phyloP scores from a whole-genome alignment of 306 rosid species.

The Vigna unguiculata region DNA sequence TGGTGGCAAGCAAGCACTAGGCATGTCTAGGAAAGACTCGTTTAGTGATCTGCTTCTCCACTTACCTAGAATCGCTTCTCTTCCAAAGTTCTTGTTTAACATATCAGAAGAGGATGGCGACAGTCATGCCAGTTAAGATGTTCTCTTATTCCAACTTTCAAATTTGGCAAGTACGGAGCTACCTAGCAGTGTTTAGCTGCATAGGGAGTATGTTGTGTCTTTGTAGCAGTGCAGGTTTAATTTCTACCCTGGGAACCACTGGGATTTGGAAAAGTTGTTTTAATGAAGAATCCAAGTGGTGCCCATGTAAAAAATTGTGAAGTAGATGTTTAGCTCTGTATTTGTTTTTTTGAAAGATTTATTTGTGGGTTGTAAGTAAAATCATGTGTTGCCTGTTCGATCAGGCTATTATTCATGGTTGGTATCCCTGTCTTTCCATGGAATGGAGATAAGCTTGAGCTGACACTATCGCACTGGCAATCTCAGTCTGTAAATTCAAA shows the following conservation, averaged over 20 bases:
- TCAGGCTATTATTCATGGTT: neutral
- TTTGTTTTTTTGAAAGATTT: neutral
- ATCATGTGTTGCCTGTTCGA: slow-evolving; percentile 24
- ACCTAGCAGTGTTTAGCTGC: slow-evolving; percentile 25
- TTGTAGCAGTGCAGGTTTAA: slow-evolving; percentile 24
- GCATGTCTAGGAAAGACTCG: slow-evolving; percentile 86
- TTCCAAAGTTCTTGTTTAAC: slow-evolving; percentile 79
- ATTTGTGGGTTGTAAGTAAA: slow-evolving; percentile 36
- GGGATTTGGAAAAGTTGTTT: slow-evolving; percentile 74
- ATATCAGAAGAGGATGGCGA: slow-evolving; percentile 72
- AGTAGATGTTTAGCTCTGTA: slow-evolving; percentile 31
- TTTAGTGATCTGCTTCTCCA: slow-evolving; percentile 73
- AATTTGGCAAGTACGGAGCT: slow-evolving; percentile 22
- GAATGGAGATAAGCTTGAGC: neutral
- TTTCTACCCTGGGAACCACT: slow-evolving; percentile 38
- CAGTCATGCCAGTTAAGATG: slow-evolving; percentile 47
- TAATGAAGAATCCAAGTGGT: slow-evolving; percentile 70
- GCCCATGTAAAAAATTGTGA: slow-evolving; percentile 38
- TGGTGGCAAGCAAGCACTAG: slow-evolving; percentile 59
- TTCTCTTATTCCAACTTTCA: slow-evolving; percentile 16
- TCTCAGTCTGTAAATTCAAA: neutral
- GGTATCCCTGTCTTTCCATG: neutral
- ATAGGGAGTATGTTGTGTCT: slow-evolving; percentile 18
- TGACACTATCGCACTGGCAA: neutral
- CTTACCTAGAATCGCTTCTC: slow-evolving; percentile 85